Evolutionary conservation across 129 eudicot species (phyloP), one percentile per base, ranked within the genome.

Genomic region (Escallonia herrerae): DNA sequence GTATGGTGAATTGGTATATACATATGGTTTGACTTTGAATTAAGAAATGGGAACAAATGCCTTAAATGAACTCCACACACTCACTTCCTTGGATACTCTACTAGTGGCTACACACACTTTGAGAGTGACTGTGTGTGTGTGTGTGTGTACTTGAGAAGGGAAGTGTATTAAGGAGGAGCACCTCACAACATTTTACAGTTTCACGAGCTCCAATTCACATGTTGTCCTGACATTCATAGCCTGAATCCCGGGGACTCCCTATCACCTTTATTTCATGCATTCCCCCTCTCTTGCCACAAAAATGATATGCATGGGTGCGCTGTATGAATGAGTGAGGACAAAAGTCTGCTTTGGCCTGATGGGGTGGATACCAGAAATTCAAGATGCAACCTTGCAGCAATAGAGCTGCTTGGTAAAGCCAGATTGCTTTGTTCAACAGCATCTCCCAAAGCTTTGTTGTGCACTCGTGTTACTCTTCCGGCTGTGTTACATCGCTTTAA

Each of bases 141-240:
- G 33, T 70, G 73, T 22, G 33, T 22, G 33, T 22, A 22, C 33
- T 22, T 22, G 33, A 22, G 33, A 22, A 22, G 33, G 33, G 33
- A 22, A 22, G 33, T 22, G 33, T 22, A 22, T 22, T 22, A 22
- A 22, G 33, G 33, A 60, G 66, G 33, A 37, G 6, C 82, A 81
- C 86, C 91, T 82, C 85, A 71, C 71, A 67, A 65, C 85, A 82
- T 70, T 82, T 76, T 69, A 52, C 50, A 72, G 15, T 40, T 60
- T 86, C 94, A 86, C 94, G 94, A 82, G 89, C 58, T 64, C 60
- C 15, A 43, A 65, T 60, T 83, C 95, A 86, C 90, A 83, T 86
- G 87, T 69, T 72, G 68, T 44, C 58, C 82, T 80, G 77, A 62
- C 68, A 69, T 53, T 85, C 87, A 78, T 76, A 66, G 72, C 79